Evolutionary conservation across 1,284 basidiomycete genomes (phyloP), one percentile per base, ranked within the genome.

Genomic region (Austroboletus niveus): DNA sequence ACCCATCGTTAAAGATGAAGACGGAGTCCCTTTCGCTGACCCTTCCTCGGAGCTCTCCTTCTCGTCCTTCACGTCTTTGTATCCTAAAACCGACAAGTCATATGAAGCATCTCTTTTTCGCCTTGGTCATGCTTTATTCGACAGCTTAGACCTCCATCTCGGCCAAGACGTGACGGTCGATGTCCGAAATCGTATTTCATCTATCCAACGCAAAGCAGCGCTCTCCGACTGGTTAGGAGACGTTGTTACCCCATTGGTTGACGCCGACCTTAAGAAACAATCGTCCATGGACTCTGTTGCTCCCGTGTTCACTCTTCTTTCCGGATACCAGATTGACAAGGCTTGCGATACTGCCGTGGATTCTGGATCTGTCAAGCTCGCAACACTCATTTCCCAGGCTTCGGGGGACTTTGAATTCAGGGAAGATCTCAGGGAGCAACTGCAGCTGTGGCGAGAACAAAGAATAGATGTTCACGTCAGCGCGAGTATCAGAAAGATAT

Each of bases 81-180:
- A 94, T 67, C 80, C 88, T 10, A 64, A 82, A 22, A 82, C 82
- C 39, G 90, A 96, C 62, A 77, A 79, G 15, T 85, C 89, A 0
- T 83, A 84, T 58, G 88, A 92, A 63, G 88, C 93, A 1, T 81
- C 80, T 12, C 68, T 98, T 27, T 98, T 95, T 77, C 84, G 89
- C 24, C 81, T 99, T 1, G 94, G 93, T 7, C 81, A 82, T n/a
- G 92, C 93, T 0, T 77, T 99, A 0, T 99, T 98, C 64, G 97
- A 99, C 70, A 78, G 82, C 30, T 76, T 96, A 32, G 76, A 84
- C 40, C 75, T 92, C n/a, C 80, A 80, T 9, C 69, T 89, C 0
- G 72, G 73, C 9, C 70, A 70, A n/a, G 73, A 78, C 2, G 77
- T 82, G 30, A 75, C 84, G 0, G 73, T 78, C 0, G 81, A 87